A percentile compares a stretch with the other conserved stretches of the same genome.
These are phyloP conservation scores for Verticillium tricorpus DNA, from an alignment of 2,329 filamentous ascomycete species.

Conservation along the genomic window DNA sequence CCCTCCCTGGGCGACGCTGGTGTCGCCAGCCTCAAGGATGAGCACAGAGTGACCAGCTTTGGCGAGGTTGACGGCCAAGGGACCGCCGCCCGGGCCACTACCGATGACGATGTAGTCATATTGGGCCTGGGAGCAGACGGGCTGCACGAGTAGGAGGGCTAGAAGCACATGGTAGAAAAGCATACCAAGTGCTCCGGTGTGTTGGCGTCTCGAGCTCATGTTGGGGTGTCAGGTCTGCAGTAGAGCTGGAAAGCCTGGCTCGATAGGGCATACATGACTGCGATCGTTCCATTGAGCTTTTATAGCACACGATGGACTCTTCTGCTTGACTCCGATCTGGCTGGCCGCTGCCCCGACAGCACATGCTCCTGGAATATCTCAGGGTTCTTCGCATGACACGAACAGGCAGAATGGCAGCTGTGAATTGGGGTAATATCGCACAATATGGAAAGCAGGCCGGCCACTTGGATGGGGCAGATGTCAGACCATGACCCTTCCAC, in stretches of 20 bases:
- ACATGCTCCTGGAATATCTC: too few relatives aligned
- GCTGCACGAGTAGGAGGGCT: neutral
- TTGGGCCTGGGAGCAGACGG: neutral
- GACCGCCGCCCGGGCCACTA: conserved; percentile 50
- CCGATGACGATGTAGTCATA: conserved; percentile 58
- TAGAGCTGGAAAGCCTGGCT: neutral
- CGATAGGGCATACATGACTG: neutral
- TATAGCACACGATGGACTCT: neutral
- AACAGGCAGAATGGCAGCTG: neutral
- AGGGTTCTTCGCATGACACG: neutral
- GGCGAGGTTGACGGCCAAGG: conserved; percentile 49
- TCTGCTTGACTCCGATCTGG: neutral
- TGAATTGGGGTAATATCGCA: neutral
- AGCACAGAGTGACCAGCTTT: conserved; percentile 50
- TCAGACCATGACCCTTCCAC: neutral
- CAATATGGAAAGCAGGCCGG: neutral
- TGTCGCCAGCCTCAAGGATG: conserved; percentile 51
- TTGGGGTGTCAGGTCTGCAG: neutral
- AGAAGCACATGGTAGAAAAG: neutral
- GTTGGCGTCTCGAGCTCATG: neutral
- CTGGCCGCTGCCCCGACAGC: neutral
- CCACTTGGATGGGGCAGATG: neutral
- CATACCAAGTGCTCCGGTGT: neutral
- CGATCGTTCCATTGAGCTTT: neutral
- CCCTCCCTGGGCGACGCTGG: neutral